Percentiles rank a stretch among this genome's conserved stretches.
Conservation (phyloP, 2,329 filamentous ascomycete species). For the Venturia oleaginea region DNA sequence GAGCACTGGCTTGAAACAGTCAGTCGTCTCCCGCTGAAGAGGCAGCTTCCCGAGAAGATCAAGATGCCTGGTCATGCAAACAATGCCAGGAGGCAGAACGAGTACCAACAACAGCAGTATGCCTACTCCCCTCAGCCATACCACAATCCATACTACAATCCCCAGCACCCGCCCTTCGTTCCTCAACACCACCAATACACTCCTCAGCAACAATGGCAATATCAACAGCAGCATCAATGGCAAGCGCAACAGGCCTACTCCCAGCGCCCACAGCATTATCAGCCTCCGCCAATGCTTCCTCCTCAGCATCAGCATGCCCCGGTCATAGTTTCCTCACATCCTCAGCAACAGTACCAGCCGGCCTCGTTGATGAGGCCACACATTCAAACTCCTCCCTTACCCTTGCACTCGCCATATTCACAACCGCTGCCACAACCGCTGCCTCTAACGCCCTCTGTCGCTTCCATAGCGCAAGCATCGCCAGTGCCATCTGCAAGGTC, state of each 20-base stretch:
- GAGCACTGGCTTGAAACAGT: slow-evolving; percentile 6
- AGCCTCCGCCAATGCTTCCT: slow-evolving; percentile 20
- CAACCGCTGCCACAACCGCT: slow-evolving; percentile 14
- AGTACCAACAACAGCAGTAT: slow-evolving; percentile 7
- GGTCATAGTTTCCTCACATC: slow-evolving; percentile 38
- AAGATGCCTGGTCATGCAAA: slow-evolving; percentile 8
- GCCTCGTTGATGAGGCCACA: slow-evolving; percentile 25
- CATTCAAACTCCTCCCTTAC: slow-evolving; percentile 20
- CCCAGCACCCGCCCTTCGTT: slow-evolving; percentile 22
- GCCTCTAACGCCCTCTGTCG: slow-evolving; percentile 28
- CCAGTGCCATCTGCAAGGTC: slow-evolving; percentile 17
- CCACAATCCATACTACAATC: slow-evolving; percentile 26
- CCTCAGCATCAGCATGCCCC: slow-evolving; percentile 26
- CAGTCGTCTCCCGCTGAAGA: slow-evolving; percentile 1
- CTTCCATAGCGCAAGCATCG: slow-evolving; percentile 23
- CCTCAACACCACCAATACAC: slow-evolving; percentile 29
- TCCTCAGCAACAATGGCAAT: slow-evolving; percentile 28
- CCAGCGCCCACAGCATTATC: slow-evolving; percentile 16
- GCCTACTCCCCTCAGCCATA: slow-evolving; percentile 7
- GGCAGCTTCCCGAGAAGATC: not conserved
- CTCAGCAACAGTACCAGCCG: slow-evolving; percentile 29
- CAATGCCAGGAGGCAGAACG: slow-evolving; percentile 11
- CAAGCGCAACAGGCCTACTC: slow-evolving; percentile 24
- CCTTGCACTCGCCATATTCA: slow-evolving; percentile 14
- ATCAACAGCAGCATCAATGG: slow-evolving; percentile 26